phyloP scores from a whole-genome alignment of 2,329 filamentous ascomycete genomes.

The Phialophora verrucosa region DNA sequence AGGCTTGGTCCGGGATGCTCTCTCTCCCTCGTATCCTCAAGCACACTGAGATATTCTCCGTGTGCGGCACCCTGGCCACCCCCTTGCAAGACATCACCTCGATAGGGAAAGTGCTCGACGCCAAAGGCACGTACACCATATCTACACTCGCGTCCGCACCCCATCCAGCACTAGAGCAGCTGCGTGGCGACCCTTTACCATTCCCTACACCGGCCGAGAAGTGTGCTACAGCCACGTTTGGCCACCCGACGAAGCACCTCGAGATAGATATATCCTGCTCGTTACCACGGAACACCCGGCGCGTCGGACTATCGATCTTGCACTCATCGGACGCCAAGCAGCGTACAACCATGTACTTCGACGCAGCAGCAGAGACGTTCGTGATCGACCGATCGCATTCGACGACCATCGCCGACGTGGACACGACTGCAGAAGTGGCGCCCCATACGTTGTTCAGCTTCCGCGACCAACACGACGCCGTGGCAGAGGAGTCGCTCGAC shows the following conservation, averaged over 20 bases:
- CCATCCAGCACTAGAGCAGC: not conserved
- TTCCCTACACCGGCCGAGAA: not conserved
- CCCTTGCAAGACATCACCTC: conserved; percentile 50
- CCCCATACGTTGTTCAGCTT: conserved; percentile 55
- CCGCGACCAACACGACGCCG: conserved; percentile 21
- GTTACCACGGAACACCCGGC: not conserved
- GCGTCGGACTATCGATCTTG: conserved; percentile 40
- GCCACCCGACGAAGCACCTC: not conserved
- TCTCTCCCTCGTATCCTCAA: conserved; percentile 54
- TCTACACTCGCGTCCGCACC: conserved; percentile 46
- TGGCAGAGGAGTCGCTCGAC: conserved; percentile 44
- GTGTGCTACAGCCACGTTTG: not conserved
- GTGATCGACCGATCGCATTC: conserved; percentile 48
- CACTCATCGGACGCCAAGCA: conserved; percentile 41
- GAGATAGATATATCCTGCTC: not conserved
- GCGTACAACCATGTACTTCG: conserved; percentile 51
- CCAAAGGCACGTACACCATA: conserved; percentile 46
- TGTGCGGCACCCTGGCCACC: conserved; percentile 47
- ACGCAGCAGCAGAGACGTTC: conserved; percentile 48
- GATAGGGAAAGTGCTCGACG: conserved; percentile 43
- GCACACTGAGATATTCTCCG: conserved; percentile 46
- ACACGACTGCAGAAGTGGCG: conserved; percentile 46
- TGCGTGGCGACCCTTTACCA: not conserved
- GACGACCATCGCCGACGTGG: conserved; percentile 41
- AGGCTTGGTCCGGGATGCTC: conserved; percentile 58